phyloP scores from a whole-genome alignment of 805 yeast species.

The Barnettozyma californica region DNA sequence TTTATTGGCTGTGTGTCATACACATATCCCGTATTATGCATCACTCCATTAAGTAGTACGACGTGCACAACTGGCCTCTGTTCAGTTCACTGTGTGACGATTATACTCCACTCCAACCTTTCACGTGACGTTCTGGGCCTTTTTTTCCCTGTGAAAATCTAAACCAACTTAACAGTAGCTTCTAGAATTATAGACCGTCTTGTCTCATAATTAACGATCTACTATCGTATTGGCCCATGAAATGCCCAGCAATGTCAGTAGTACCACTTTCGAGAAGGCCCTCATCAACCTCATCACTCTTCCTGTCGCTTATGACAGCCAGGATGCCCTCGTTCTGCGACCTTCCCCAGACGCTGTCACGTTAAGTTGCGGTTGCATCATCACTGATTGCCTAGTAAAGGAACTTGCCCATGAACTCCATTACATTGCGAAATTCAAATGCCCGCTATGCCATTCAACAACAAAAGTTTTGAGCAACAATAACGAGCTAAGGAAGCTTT shows the following conservation, averaged over 20 bases:
- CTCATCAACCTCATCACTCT: slow-evolving; percentile 9
- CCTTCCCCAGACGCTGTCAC: slow-evolving; percentile 24
- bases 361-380: slow-evolving; percentile 37
- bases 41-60: no score
- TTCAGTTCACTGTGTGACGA: background rate
- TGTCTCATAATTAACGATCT: no score
- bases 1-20: background rate
- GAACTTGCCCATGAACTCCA: slow-evolving; percentile 11
- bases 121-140: background rate
- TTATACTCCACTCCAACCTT: background rate
- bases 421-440: slow-evolving; percentile 11
- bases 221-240: background rate
- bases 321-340: slow-evolving; percentile 6
- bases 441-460: slow-evolving; percentile 19
- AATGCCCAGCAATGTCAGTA: slow-evolving; percentile 1
- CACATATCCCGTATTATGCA: no score
- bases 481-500: slow-evolving; percentile 15
- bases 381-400: slow-evolving; percentile 29
- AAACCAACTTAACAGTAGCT: background rate
- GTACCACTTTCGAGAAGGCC: background rate
- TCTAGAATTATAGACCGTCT: background rate
- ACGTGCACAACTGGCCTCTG: no score
- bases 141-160: no score
- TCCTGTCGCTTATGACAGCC: slow-evolving; percentile 11
- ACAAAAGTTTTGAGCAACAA: slow-evolving; percentile 8